Percentiles rank a stretch among this genome's conserved stretches.
These are phyloP conservation scores for Calonectria naviculata DNA, from an alignment of 2,329 filamentous ascomycete genomes.

Conservation along the genomic window DNA sequence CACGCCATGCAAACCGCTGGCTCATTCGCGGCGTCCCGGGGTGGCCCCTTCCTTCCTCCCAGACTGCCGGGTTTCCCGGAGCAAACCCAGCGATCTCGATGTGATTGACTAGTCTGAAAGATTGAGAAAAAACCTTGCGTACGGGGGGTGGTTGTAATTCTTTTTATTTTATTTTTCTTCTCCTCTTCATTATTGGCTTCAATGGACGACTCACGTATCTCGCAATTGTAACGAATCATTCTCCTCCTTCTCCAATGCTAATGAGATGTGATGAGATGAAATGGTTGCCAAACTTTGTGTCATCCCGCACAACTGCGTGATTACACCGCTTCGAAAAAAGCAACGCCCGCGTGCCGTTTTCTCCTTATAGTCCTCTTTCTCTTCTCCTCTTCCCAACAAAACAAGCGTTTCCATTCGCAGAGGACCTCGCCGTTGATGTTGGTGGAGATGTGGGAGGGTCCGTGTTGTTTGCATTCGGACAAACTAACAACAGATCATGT, in stretches of 20 bases:
- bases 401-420: background rate
- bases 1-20: background rate
- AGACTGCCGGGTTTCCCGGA: conserved; percentile 30
- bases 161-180: background rate
- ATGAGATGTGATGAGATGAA: background rate
- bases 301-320: background rate
- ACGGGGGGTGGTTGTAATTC: background rate
- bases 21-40: conserved; percentile 34
- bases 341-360: background rate
- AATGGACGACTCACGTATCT: background rate
- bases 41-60: conserved; percentile 34
- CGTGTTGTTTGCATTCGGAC: background rate
- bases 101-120: background rate
- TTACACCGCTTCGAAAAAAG: conserved; percentile 2
- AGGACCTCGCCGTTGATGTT: background rate
- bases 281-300: background rate
- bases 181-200: background rate
- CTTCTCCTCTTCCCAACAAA: background rate
- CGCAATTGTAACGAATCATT: background rate
- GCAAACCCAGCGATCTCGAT: background rate
- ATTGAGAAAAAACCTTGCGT: background rate
- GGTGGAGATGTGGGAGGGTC: background rate
- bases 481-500: background rate
- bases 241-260: background rate
- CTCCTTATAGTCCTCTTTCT: background rate